Evolutionary conservation across 192 early-diverging fungal genomes (phyloP).

Genomic region (Coemansia sp.): DNA sequence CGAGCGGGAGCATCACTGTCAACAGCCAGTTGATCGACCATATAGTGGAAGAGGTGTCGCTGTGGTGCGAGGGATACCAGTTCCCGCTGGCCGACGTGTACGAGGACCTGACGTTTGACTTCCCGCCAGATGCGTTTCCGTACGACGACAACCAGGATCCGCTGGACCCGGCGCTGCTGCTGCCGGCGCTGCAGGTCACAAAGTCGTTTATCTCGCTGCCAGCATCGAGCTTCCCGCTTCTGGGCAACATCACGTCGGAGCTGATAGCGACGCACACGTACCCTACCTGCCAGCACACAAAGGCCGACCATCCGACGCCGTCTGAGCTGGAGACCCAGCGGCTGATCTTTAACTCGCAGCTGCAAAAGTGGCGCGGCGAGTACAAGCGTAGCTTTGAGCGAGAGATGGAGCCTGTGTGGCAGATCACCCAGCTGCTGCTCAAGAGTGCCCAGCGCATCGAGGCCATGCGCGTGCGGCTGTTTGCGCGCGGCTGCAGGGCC

Average conservation of each 20-base stretch:
- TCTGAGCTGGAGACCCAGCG: constrained; percentile 68
- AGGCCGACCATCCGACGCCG: constrained; percentile 62
- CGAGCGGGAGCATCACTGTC: too few relatives aligned
- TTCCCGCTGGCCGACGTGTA: constrained; percentile 54
- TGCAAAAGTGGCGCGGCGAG: constrained; percentile 54
- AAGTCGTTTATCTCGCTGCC: constrained; percentile 62
- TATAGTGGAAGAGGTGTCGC: constrained; percentile 41
- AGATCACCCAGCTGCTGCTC: constrained; percentile 54
- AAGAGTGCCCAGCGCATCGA: constrained; percentile 56
- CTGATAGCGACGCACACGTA: constrained; percentile 67
- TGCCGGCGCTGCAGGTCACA: constrained; percentile 66
- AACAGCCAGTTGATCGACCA: constrained; percentile 29
- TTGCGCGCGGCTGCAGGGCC: constrained; percentile 48
- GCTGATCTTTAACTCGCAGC: constrained; percentile 65
- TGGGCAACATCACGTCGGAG: constrained; percentile 67
- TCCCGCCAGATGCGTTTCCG: constrained; percentile 49
- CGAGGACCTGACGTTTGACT: constrained; percentile 54
- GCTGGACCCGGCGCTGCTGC: constrained; percentile 61
- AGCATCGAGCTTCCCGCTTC: constrained; percentile 59
- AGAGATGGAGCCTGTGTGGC: constrained; percentile 66
- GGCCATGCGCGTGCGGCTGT: constrained; percentile 54
- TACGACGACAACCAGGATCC: constrained; percentile 59
- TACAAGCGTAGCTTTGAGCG: constrained; percentile 58
- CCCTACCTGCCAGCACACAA: constrained; percentile 68
- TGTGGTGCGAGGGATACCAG: constrained; percentile 53